Percentiles rank a stretch among this genome's conserved stretches.
These are phyloP conservation scores for Leccinum longicurvipes DNA, from an alignment of 768 basidiomycete genomes.

Conservation along the genomic window DNA sequence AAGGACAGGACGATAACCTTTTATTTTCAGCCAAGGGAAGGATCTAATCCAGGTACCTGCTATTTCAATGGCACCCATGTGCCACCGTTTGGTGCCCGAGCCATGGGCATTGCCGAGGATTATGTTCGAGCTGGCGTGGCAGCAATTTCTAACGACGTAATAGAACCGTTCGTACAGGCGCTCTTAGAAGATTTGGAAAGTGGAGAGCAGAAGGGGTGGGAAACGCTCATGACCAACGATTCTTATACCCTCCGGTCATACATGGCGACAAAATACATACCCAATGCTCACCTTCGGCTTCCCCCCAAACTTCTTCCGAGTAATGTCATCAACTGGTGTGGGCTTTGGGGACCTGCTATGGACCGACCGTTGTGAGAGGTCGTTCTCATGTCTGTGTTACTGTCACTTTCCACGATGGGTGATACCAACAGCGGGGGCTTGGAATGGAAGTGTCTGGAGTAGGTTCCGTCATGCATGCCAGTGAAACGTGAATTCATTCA, in stretches of 20 bases:
- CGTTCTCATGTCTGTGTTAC: background rate
- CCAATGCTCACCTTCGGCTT: no score
- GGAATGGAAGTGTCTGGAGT: no score
- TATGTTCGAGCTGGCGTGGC: constrained; percentile 18
- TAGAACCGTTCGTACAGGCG: constrained; percentile 14
- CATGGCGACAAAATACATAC: no score
- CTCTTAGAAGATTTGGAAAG: constrained; percentile 20
- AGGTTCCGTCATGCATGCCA: no score
- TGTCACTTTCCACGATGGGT: no score
- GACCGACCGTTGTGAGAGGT: background rate
- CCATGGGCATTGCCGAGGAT: constrained; percentile 6
- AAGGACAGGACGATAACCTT: no score
- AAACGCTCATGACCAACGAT: constrained; percentile 25
- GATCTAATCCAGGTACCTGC: no score
- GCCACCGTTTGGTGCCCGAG: constrained; percentile 2
- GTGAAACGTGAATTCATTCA: no score
- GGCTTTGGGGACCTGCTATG: background rate
- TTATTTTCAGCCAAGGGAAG: no score
- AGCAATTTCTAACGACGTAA: constrained; percentile 12
- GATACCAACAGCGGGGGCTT: no score
- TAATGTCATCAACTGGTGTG: constrained; percentile 28
- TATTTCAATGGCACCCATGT: background rate
- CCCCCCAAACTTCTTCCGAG: constrained; percentile 15
- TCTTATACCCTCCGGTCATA: no score
- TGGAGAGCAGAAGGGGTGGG: constrained; percentile 20